phyloP scores from a whole-genome alignment of 2,329 filamentous ascomycete genomes.

The Sporothrix mexicana region DNA sequence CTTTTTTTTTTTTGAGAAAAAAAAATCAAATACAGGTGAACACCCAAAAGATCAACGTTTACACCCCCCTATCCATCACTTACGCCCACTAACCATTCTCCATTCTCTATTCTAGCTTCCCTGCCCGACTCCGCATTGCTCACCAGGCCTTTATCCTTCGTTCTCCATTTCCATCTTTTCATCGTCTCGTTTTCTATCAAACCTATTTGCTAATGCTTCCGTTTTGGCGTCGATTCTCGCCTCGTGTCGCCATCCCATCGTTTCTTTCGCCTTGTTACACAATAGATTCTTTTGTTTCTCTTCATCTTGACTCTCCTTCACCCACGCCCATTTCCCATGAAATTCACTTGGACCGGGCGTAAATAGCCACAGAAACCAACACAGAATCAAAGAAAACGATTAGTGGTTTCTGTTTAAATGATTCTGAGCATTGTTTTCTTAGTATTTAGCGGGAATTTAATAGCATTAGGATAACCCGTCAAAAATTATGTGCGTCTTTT shows the following conservation, averaged over 20 bases:
- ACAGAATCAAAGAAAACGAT: no score
- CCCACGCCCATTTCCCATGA: neutral
- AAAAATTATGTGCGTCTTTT: neutral
- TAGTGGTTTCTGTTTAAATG: no score
- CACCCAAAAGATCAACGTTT: neutral
- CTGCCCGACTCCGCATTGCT: neutral
- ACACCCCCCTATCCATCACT: neutral
- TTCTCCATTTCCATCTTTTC: neutral
- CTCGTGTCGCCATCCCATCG: neutral
- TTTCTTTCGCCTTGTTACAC: neutral
- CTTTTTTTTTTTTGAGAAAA: neutral
- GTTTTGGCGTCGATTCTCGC: neutral
- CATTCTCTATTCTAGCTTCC: conserved; percentile 2
- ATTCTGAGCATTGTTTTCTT: no score
- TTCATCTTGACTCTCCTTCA: neutral
- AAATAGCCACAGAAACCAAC: neutral
- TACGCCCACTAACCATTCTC: neutral
- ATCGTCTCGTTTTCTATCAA: neutral
- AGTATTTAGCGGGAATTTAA: no score
- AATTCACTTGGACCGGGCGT: neutral
- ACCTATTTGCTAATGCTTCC: neutral
- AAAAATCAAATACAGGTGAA: no score
- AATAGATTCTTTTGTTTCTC: neutral
- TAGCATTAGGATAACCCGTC: no score
- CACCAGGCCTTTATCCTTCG: neutral